Evolutionary conservation across 805 yeast species (phyloP).

Genomic region (Millerago galiae): DNA sequence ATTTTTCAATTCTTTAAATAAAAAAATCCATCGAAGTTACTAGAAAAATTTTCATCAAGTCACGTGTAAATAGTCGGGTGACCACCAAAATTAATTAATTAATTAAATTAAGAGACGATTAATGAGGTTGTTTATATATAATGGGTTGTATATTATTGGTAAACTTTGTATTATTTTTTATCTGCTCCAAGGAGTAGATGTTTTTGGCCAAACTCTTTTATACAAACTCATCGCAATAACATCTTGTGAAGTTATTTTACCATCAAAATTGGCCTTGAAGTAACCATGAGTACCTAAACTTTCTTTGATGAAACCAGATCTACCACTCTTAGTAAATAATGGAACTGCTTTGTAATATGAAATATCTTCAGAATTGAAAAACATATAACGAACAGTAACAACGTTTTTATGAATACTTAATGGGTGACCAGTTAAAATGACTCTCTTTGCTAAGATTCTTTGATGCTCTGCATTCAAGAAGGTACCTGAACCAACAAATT

Average conservation of each 20-base stretch:
- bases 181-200: slow-evolving; percentile 29
- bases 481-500: slow-evolving; percentile 84
- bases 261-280: slow-evolving; percentile 93
- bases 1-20: too few relatives aligned
- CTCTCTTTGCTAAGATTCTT: slow-evolving; percentile 81
- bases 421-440: slow-evolving; percentile 88
- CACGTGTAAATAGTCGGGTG: too few relatives aligned
- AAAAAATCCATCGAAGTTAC: too few relatives aligned
- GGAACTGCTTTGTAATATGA: slow-evolving; percentile 88
- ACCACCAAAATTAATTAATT: too few relatives aligned
- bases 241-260: slow-evolving; percentile 85
- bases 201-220: slow-evolving; percentile 88
- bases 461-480: slow-evolving; percentile 81
- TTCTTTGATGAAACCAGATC: slow-evolving; percentile 92
- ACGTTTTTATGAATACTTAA: slow-evolving; percentile 90
- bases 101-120: too few relatives aligned
- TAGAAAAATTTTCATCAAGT: too few relatives aligned
- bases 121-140: too few relatives aligned
- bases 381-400: slow-evolving; percentile 94
- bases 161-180: not conserved
- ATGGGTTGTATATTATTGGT: too few relatives aligned
- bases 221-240: slow-evolving; percentile 89
- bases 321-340: slow-evolving; percentile 84
- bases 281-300: slow-evolving; percentile 97
- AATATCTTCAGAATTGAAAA: slow-evolving; percentile 86